Conservation (phyloP, 2,329 filamentous ascomycete genomes). For the Uncinocarpus reesii region DNA sequence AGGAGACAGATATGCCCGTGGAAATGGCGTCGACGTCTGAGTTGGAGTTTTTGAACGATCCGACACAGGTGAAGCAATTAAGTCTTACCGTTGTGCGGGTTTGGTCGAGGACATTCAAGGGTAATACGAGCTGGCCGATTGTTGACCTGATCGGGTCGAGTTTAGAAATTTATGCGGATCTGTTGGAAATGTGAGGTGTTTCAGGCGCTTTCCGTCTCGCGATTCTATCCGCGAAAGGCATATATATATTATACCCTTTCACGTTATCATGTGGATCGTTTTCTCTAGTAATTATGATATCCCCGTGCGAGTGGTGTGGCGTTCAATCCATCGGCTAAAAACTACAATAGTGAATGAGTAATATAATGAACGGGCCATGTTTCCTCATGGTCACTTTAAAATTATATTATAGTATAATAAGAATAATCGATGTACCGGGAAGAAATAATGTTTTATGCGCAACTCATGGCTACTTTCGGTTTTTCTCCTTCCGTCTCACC, state of each 20-base stretch:
- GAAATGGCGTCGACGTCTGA: constrained; percentile 31
- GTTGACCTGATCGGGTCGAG: constrained; percentile 39
- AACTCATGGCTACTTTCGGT: neutral
- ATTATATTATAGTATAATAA: too few species aligned
- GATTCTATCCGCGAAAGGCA: neutral
- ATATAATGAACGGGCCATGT: too few species aligned
- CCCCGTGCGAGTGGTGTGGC: neutral
- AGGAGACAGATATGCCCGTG: constrained; percentile 40
- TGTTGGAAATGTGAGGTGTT: constrained; percentile 27
- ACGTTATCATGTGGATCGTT: neutral
- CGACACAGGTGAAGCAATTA: constrained; percentile 36
- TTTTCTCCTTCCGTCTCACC: constrained; percentile 21
- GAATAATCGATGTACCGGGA: neutral
- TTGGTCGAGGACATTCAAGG: constrained; percentile 39
- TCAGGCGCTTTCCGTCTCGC: neutral
- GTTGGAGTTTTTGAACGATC: constrained; percentile 35
- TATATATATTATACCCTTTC: neutral
- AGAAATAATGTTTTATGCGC: neutral
- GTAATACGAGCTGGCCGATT: constrained; percentile 42
- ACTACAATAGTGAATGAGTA: too few species aligned
- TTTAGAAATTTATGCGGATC: constrained; percentile 39
- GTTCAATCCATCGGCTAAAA: neutral
- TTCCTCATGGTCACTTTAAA: too few species aligned
- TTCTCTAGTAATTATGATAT: neutral
- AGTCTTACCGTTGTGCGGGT: constrained; percentile 41